Percentiles rank a stretch among this genome's conserved stretches.
Conservation (phyloP, 2,329 filamentous ascomycete genomes). For the Sphaerostilbella broomeana region DNA sequence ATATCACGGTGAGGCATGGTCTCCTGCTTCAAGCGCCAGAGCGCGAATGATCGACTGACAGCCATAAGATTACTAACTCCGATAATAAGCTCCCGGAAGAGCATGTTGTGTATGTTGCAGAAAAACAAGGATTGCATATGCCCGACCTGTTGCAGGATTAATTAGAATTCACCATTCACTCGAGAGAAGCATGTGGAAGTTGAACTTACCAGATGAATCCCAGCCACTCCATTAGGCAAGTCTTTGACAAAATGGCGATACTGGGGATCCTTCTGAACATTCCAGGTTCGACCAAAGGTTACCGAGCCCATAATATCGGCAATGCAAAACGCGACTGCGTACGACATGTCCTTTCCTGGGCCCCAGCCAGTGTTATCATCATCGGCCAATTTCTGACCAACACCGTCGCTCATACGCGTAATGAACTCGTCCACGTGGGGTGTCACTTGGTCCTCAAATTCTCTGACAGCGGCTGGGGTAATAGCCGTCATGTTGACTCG, state of each 20-base stretch:
- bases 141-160: too few species aligned
- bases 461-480: slow-evolving; percentile 11
- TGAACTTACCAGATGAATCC: slow-evolving; percentile 11
- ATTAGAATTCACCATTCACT: too few species aligned
- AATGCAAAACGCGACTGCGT: slow-evolving; percentile 13
- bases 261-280: slow-evolving; percentile 11
- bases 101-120: slow-evolving; percentile 11
- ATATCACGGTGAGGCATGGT: slow-evolving; percentile 12
- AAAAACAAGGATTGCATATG: slow-evolving; percentile 15
- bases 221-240: slow-evolving; percentile 12
- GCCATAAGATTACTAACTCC: slow-evolving; percentile 10
- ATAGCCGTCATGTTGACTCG: slow-evolving; percentile 13
- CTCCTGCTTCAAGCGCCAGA: slow-evolving; percentile 10
- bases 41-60: slow-evolving; percentile 7
- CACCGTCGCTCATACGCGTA: slow-evolving; percentile 6
- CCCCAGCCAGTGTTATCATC: slow-evolving; percentile 12
- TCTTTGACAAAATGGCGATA: slow-evolving; percentile 13
- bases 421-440: slow-evolving; percentile 12
- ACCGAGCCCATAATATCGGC: slow-evolving; percentile 16
- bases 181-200: neutral
- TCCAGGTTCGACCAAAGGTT: slow-evolving; percentile 14
- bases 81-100: slow-evolving; percentile 13
- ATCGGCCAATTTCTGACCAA: slow-evolving; percentile 2
- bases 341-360: slow-evolving; percentile 10
- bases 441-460: slow-evolving; percentile 11